phyloP scores from a whole-genome alignment of 2,329 filamentous ascomycete species.

The Colletotrichum lupini region DNA sequence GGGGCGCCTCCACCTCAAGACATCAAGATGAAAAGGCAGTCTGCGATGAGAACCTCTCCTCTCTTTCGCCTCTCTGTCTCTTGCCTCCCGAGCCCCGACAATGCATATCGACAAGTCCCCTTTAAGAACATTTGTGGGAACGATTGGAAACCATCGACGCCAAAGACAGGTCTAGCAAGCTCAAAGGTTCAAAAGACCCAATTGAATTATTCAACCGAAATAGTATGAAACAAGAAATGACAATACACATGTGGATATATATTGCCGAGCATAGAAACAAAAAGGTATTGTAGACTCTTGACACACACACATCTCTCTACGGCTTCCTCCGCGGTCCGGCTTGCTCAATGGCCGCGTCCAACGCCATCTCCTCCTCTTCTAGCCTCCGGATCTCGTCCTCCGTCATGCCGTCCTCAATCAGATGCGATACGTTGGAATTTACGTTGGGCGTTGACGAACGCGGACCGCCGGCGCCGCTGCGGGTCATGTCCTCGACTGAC shows the following conservation, averaged over 20 bases:
- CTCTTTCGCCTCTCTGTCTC: too few relatives aligned
- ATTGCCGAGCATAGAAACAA: not conserved
- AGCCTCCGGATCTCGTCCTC: conserved; percentile 64
- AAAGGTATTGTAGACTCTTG: not conserved
- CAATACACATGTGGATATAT: not conserved
- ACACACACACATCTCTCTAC: not conserved
- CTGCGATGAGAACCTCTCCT: too few relatives aligned
- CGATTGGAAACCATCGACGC: too few relatives aligned
- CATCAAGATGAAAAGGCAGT: too few relatives aligned
- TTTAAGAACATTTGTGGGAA: too few relatives aligned
- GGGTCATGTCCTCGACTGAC: conserved; percentile 17
- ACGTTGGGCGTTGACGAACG: conserved; percentile 37
- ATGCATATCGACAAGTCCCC: too few relatives aligned
- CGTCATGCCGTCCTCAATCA: conserved; percentile 72
- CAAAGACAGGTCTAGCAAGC: too few relatives aligned
- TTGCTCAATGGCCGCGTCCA: conserved; percentile 67
- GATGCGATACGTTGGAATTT: conserved; percentile 56
- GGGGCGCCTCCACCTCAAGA: too few relatives aligned
- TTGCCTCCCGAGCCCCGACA: too few relatives aligned
- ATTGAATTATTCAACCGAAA: not conserved
- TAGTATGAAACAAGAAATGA: not conserved
- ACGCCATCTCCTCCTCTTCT: conserved; percentile 67
- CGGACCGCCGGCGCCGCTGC: conserved; percentile 4
- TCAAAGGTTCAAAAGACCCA: too few relatives aligned
- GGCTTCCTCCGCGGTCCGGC: conserved; percentile 40